These are phyloP conservation scores for Iodosphaeria phyllophila DNA, from an alignment of 2,329 filamentous ascomycete species.

Conservation along the genomic window DNA sequence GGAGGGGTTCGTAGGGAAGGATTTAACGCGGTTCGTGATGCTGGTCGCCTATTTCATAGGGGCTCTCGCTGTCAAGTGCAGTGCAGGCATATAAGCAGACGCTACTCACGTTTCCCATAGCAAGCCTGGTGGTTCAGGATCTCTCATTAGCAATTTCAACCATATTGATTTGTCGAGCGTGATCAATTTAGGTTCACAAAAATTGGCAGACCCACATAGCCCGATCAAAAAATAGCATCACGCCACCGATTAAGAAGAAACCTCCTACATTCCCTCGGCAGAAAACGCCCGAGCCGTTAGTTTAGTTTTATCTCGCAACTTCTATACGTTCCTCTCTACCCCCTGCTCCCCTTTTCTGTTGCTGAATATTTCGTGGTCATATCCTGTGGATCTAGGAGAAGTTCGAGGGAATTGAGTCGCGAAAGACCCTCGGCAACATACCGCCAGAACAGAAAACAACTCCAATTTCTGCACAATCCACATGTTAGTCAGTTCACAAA, in stretches of 20 bases:
- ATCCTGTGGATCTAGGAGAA: constrained; percentile 1
- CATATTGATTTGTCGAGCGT: no score
- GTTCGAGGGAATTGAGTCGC: constrained; percentile 2
- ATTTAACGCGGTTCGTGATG: not conserved
- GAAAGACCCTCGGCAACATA: constrained; percentile 30
- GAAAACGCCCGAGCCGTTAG: constrained; percentile 7
- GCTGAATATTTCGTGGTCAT: no score
- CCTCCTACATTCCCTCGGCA: constrained; percentile 49
- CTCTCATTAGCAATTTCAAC: constrained; percentile 4
- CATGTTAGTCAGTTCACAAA: constrained; percentile 13
- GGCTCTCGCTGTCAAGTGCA: not conserved
- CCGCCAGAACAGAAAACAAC: constrained; percentile 95
- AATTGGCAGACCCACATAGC: constrained; percentile 49
- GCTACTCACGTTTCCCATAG: constrained; percentile 76
- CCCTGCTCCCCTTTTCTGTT: no score
- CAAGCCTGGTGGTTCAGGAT: constrained; percentile 40
- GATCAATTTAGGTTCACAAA: no score
- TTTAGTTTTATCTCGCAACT: constrained; percentile 2
- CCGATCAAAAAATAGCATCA: constrained; percentile 94
- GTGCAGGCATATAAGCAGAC: constrained; percentile 4
- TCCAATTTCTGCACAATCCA: constrained; percentile 69
- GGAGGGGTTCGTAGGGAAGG: no score
- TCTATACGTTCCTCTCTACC: no score
- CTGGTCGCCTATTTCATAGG: constrained; percentile 1
- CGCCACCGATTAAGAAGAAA: constrained; percentile 85